A percentile compares a stretch with the other conserved stretches of the same genome.
Conservation (phyloP, 352 stramenopile genomes). For the Pythium rishiriense region DNA sequence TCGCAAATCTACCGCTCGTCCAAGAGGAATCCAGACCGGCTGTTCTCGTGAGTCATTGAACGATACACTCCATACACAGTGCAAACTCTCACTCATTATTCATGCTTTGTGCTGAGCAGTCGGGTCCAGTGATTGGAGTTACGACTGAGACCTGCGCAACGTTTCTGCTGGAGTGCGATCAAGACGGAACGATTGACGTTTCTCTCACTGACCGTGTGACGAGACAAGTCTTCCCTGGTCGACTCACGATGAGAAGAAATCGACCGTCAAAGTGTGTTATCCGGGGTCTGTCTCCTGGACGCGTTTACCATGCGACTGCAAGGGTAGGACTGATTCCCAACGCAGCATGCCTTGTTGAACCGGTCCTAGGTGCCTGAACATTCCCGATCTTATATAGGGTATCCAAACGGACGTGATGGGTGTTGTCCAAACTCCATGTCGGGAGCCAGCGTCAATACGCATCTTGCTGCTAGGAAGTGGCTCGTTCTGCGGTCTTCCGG, state of each 20-base stretch:
- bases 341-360: neutral
- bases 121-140: neutral
- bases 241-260: neutral
- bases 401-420: neutral
- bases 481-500: conserved; percentile 9
- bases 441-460: conserved; percentile 3
- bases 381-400: neutral
- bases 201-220: conserved; percentile 2
- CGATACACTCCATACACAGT: neutral
- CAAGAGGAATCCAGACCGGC: no score
- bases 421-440: conserved; percentile 2
- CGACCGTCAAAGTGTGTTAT: conserved; percentile 1
- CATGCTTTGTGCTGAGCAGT: neutral
- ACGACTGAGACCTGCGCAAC: neutral
- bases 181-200: neutral
- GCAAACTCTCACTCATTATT: neutral
- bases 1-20: no score
- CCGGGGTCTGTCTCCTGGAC: neutral
- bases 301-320: neutral
- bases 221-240: neutral
- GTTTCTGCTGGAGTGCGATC: neutral
- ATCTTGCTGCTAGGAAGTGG: conserved; percentile 14
- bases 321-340: neutral
- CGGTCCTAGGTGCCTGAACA: neutral
- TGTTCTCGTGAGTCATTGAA: conserved; percentile 3